These are phyloP conservation scores for Smallanthus sonchifolius DNA, from an alignment of 129 eudicot genomes.

Conservation along the genomic window DNA sequence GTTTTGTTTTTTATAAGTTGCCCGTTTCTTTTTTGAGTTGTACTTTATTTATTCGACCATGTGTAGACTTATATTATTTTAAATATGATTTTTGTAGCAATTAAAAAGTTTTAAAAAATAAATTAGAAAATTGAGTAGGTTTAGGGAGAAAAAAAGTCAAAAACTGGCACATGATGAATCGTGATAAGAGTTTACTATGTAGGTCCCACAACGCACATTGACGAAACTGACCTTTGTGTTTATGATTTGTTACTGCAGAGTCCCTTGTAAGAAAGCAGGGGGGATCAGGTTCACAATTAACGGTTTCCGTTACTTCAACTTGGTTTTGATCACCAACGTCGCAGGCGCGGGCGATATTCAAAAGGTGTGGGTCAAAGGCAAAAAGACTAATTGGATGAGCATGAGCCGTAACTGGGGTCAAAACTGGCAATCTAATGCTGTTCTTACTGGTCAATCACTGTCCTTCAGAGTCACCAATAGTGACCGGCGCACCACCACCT, in stretches of 20 bases:
- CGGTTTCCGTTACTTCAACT: constrained; percentile 88
- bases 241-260: constrained; percentile 39
- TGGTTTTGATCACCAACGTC: constrained; percentile 68
- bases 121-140: not conserved
- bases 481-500: constrained; percentile 67
- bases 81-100: not conserved
- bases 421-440: constrained; percentile 72
- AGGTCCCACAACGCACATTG: not conserved
- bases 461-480: constrained; percentile 65
- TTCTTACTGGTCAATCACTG: constrained; percentile 64
- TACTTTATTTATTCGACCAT: not conserved
- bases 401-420: constrained; percentile 93
- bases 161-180: not conserved
- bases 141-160: not conserved
- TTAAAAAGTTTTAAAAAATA: not conserved
- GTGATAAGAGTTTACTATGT: constrained; percentile 8
- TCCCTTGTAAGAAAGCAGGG: constrained; percentile 78
- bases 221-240: constrained; percentile 16
- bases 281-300: constrained; percentile 81
- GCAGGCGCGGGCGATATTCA: constrained; percentile 82
- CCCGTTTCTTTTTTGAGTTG: not conserved
- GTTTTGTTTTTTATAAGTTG: not conserved
- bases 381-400: constrained; percentile 64
- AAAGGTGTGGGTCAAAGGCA: constrained; percentile 58
- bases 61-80: not conserved